Evolutionary conservation across 2,329 filamentous ascomycete species (phyloP).

Genomic region (Periconia digitata): DNA sequence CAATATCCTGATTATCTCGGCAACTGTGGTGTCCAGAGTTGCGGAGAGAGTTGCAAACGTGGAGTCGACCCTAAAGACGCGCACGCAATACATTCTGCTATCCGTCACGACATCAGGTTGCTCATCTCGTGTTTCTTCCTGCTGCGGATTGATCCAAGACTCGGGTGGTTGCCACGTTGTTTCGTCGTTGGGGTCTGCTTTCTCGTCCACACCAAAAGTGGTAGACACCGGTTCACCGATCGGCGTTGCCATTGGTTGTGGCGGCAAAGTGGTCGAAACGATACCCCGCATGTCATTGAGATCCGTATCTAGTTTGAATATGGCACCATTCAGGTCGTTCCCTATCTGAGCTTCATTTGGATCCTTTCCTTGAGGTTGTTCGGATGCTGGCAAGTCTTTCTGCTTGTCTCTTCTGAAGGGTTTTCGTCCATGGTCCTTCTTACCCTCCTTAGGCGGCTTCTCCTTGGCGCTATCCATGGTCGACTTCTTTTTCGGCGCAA

Average conservation of each 20-base stretch:
- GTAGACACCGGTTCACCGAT: constrained; percentile 44
- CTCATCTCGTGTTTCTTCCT: constrained; percentile 66
- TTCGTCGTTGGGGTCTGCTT: constrained; percentile 40
- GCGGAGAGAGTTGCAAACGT: constrained; percentile 93
- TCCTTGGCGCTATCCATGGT: constrained; percentile 23
- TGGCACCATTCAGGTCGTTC: constrained; percentile 55
- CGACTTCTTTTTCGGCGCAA: constrained; percentile 28
- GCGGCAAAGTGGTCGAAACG: constrained; percentile 55
- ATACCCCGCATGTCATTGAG: constrained; percentile 91
- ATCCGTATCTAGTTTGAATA: constrained; percentile 84
- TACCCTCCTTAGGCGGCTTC: constrained; percentile 25
- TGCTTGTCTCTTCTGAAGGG: constrained; percentile 53
- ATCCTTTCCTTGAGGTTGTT: constrained; percentile 45
- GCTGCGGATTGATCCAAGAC: constrained; percentile 88
- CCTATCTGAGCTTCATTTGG: constrained; percentile 45
- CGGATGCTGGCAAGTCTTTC: constrained; percentile 25
- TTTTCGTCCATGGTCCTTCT: constrained; percentile 45
- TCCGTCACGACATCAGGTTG: constrained; percentile 73
- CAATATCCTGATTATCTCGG: constrained; percentile 84
- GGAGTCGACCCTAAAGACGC: constrained; percentile 89
- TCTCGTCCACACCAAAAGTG: constrained; percentile 51
- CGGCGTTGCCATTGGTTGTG: constrained; percentile 71
- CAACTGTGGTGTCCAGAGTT: constrained; percentile 78
- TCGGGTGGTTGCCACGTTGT: constrained; percentile 91
- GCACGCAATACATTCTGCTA: constrained; percentile 80